Evolutionary conservation across 2,329 filamentous ascomycete species (phyloP).

Genomic region (Colletotrichum siamense): DNA sequence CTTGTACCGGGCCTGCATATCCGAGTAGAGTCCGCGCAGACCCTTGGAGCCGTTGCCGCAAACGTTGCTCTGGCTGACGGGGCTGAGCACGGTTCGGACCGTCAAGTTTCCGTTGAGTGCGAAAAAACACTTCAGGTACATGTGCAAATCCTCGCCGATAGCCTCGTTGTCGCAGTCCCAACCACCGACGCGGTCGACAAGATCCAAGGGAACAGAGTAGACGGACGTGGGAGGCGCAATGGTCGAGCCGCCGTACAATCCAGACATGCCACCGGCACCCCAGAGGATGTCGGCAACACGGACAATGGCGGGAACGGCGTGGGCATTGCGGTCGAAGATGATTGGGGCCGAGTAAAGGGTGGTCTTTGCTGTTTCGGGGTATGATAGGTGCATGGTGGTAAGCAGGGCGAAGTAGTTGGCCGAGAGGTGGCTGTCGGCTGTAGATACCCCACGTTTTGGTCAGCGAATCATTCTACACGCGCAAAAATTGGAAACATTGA

Average conservation of each 20-base stretch:
- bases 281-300: constrained; percentile 76
- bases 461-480: constrained; percentile 30
- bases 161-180: constrained; percentile 76
- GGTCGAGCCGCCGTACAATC: constrained; percentile 66
- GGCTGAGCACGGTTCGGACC: constrained; percentile 67
- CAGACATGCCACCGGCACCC: constrained; percentile 74
- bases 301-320: constrained; percentile 70
- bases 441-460: constrained; percentile 27
- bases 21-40: constrained; percentile 57
- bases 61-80: constrained; percentile 77
- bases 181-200: constrained; percentile 72
- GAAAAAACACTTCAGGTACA: constrained; percentile 82
- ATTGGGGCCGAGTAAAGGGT: constrained; percentile 75
- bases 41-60: constrained; percentile 62
- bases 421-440: constrained; percentile 75
- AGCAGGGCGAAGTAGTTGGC: constrained; percentile 71
- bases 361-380: constrained; percentile 64
- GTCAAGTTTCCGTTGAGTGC: constrained; percentile 73
- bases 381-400: constrained; percentile 64
- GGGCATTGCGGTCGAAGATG: constrained; percentile 76
- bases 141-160: constrained; percentile 78
- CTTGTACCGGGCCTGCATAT: constrained; percentile 71
- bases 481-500: constrained; percentile 22
- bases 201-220: constrained; percentile 71
- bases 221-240: constrained; percentile 77